Percentiles rank a stretch among this genome's conserved stretches.
These are phyloP conservation scores for Secale cereale DNA, from an alignment of 176 grass and related monocot genomes.

Conservation along the genomic window DNA sequence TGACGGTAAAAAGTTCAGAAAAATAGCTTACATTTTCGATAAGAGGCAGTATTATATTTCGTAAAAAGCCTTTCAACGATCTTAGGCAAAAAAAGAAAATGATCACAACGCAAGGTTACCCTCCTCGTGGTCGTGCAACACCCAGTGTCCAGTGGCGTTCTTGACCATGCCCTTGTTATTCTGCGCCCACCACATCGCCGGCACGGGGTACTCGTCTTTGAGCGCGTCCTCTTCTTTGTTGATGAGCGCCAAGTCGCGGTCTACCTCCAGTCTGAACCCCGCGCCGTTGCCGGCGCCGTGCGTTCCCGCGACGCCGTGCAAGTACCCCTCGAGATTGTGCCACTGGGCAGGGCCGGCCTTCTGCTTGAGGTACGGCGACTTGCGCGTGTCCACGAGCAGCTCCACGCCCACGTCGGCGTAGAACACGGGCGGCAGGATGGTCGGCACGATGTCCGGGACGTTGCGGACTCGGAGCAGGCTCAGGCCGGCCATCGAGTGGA, in stretches of 20 bases:
- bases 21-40: background rate
- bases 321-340: slow-evolving; percentile 81
- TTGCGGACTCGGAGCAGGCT: slow-evolving; percentile 71
- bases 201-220: slow-evolving; percentile 63
- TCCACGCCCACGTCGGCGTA: slow-evolving; percentile 72
- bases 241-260: slow-evolving; percentile 70
- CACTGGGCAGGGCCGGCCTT: slow-evolving; percentile 35
- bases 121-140: slow-evolving; percentile 68
- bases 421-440: slow-evolving; percentile 46
- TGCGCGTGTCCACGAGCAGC: slow-evolving; percentile 60
- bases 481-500: slow-evolving; percentile 26
- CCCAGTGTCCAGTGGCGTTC: slow-evolving; percentile 49
- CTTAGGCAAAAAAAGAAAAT: background rate
- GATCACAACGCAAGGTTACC: slow-evolving; percentile 40
- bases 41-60: background rate
- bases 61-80: background rate
- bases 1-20: background rate
- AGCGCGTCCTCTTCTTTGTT: slow-evolving; percentile 76
- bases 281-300: slow-evolving; percentile 31
- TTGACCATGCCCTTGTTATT: slow-evolving; percentile 79
- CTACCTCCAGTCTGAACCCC: slow-evolving; percentile 51
- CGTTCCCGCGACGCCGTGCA: slow-evolving; percentile 76
- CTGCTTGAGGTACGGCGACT: slow-evolving; percentile 61
- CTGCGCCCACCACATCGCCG: slow-evolving; percentile 57
- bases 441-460: slow-evolving; percentile 58